phyloP scores from a whole-genome alignment of 2,329 filamentous ascomycete genomes.

The Chaetomium sp. region DNA sequence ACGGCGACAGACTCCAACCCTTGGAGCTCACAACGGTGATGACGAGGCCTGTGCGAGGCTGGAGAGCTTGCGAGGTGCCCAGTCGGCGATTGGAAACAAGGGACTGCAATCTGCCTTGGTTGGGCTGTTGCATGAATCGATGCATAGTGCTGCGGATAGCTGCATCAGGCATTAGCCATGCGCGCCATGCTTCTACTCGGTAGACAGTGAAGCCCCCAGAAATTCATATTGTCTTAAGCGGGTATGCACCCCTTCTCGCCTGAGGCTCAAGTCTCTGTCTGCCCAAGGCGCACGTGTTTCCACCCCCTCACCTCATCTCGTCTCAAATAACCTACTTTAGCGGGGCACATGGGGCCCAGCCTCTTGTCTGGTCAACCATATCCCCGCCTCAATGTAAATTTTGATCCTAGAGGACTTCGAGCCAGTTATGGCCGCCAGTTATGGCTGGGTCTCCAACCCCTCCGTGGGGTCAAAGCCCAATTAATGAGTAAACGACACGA shows the following conservation, averaged over 20 bases:
- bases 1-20: neutral
- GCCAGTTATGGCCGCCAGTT: no score
- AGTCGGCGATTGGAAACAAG: neutral
- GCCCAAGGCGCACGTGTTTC: neutral
- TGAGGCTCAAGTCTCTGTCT: neutral
- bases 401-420: neutral
- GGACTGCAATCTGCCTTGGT: slow-evolving; percentile 2
- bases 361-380: neutral
- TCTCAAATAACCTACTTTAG: no score
- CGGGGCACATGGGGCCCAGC: no score
- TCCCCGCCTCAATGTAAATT: neutral
- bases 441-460: no score
- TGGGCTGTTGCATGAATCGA: neutral
- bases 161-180: neutral
- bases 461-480: no score
- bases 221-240: no score
- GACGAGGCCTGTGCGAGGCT: slow-evolving; percentile 16
- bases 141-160: neutral
- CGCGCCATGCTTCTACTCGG: no score
- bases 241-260: neutral
- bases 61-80: neutral
- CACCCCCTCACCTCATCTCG: neutral
- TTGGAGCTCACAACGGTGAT: slow-evolving; percentile 4
- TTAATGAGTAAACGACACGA: no score
- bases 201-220: no score